phyloP scores from a whole-genome alignment of 1,284 basidiomycete species.

The Mycosarcoma mackinlayi region DNA sequence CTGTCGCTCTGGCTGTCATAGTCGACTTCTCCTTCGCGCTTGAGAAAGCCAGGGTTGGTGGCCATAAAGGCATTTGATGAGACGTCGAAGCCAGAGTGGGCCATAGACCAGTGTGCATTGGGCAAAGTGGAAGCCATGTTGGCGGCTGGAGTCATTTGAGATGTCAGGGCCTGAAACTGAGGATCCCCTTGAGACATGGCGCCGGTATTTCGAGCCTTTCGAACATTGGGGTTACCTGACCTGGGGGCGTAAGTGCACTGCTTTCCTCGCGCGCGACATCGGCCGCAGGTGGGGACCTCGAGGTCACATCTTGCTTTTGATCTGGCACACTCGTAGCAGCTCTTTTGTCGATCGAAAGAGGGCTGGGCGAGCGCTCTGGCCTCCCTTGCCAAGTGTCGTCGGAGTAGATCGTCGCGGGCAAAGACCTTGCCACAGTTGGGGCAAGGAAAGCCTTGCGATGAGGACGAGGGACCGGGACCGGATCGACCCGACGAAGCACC shows the following conservation, averaged over 20 bases:
- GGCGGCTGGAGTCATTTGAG: conserved; percentile 16
- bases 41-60: conserved; percentile 30
- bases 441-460: conserved; percentile 45
- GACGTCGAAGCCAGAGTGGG: conserved; percentile 25
- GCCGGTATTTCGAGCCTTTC: conserved; percentile 40
- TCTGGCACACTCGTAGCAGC: conserved; percentile 58
- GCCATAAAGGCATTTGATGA: conserved; percentile 25
- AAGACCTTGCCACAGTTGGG: conserved; percentile 60
- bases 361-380: conserved; percentile 56
- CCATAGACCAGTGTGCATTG: conserved; percentile 31
- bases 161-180: conserved; percentile 25
- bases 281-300: conserved; percentile 60
- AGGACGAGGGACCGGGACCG: conserved; percentile 43
- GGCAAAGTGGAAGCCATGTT: conserved; percentile 20
- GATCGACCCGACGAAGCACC: conserved; percentile 14
- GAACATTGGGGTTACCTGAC: conserved; percentile 60
- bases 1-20: conserved; percentile 50
- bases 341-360: conserved; percentile 59
- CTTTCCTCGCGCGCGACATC: conserved; percentile 58
- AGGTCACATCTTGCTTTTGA: conserved; percentile 63
- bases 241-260: conserved; percentile 58
- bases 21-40: conserved; percentile 36
- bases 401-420: conserved; percentile 54
- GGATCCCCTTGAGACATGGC: conserved; percentile 16
- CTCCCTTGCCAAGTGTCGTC: conserved; percentile 57